A percentile compares a stretch with the other conserved stretches of the same genome.
Conservation (phyloP, 139 green algal species). For the Chlamydomonas incerta region DNA sequence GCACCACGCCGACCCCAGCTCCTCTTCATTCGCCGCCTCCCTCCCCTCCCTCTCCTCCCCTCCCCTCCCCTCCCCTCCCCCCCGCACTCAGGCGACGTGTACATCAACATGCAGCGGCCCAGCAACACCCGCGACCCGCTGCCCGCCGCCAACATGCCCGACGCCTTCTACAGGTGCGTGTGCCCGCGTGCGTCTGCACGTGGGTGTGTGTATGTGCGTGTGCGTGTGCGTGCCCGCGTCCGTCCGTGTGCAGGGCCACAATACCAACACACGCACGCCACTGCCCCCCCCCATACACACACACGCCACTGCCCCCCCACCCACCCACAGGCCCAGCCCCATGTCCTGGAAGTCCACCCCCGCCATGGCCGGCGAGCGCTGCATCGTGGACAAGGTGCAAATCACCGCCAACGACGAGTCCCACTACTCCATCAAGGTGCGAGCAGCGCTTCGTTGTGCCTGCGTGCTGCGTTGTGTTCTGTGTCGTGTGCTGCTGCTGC, state of each 20-base stretch:
- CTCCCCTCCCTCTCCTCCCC: too few relatives aligned
- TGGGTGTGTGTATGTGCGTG: not conserved
- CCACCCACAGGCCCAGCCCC: slow-evolving; percentile 59
- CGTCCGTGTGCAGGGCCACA: too few relatives aligned
- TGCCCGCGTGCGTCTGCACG: not conserved
- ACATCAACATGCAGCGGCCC: slow-evolving; percentile 96
- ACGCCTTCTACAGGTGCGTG: slow-evolving; percentile 56
- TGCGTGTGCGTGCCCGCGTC: not conserved
- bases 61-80: too few relatives aligned
- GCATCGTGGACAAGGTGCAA: slow-evolving; percentile 95
- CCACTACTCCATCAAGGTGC: slow-evolving; percentile 88
- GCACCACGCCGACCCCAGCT: too few relatives aligned
- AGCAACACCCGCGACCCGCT: slow-evolving; percentile 81
- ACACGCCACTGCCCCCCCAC: not conserved
- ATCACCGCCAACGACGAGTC: slow-evolving; percentile 96
- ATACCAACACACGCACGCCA: not conserved
- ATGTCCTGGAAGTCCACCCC: slow-evolving; percentile 79
- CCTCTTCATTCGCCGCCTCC: too few relatives aligned
- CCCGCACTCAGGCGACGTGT: slow-evolving; percentile 70
- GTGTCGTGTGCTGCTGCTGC: too few relatives aligned
- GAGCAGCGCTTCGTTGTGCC: too few relatives aligned
- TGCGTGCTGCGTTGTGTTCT: too few relatives aligned
- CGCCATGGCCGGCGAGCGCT: slow-evolving; percentile 74
- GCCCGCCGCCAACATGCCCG: slow-evolving; percentile 65
- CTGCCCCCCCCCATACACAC: not conserved